Conservation (phyloP, 1,284 basidiomycete species). For the Sanghuangporus baumii region DNA sequence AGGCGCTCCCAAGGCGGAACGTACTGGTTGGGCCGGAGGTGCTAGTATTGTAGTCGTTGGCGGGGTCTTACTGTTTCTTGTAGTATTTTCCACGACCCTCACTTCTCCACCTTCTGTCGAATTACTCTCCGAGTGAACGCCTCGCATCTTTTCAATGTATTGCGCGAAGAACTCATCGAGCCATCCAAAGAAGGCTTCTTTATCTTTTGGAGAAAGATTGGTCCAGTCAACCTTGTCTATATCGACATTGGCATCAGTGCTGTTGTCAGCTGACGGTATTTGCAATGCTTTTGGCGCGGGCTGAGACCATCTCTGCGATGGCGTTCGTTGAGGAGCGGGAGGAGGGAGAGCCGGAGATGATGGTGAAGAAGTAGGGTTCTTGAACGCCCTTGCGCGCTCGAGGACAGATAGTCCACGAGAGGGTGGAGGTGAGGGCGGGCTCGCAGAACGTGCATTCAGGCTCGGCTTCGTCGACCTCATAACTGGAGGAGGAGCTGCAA, state of each 20-base stretch:
- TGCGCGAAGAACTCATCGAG: slow-evolving; percentile 72
- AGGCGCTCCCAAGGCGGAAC: neutral
- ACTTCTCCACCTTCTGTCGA: neutral
- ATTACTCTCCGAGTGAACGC: neutral
- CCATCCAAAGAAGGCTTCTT: slow-evolving; percentile 66
- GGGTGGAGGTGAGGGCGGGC: neutral
- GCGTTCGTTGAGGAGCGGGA: neutral
- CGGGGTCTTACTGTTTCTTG: no score
- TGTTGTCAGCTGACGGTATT: neutral
- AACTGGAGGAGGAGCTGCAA: slow-evolving; percentile 5
- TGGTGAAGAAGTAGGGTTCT: neutral
- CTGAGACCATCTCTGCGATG: neutral
- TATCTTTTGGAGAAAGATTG: slow-evolving; percentile 60
- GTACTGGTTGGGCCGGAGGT: neutral
- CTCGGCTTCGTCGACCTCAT: slow-evolving; percentile 7
- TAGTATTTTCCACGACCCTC: neutral
- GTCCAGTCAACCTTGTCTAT: slow-evolving; percentile 54
- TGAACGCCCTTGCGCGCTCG: neutral
- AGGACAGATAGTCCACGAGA: neutral
- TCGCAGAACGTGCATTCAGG: neutral
- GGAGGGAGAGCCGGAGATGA: neutral
- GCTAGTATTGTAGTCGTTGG: neutral
- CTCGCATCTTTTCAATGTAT: slow-evolving; percentile 19
- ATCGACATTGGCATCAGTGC: neutral
- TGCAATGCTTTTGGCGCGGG: neutral